Base-by-base conservation (phyloP, 2,329 filamentous ascomycete genomes). In the Emydomyces testavorans region DNA sequence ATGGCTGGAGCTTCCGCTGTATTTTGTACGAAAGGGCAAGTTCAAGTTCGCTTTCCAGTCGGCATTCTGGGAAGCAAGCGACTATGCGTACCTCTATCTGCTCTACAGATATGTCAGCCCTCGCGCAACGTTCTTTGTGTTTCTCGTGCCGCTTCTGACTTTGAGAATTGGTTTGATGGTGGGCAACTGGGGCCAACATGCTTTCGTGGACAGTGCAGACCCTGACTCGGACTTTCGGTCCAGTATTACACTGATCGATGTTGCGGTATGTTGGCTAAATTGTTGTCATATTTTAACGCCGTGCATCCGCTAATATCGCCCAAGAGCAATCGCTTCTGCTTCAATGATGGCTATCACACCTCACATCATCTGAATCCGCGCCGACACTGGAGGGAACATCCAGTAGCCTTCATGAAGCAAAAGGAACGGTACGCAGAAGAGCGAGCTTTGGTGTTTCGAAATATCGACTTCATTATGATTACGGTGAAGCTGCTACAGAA, bases 131-230 rank as follows among this genome's bases (percentile, higher is more conserved):
- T 58, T 77, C 4, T 85, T 82, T 56, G 78, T 78, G 0, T 74
- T 85, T 23, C 57, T 88, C 1, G 59, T 87, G 1, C 85, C 85
- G 0, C 71, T 89, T 16, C 54, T 76, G 2, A 62, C 82, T 24
- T 73, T 89, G 64, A 74, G 85, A 0, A 56, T 85, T 15, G 84
- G 79, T 0, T 63, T 90, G 53, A 90, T 89, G 85, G 73, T 85
- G 6, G 85, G 85, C 1, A 90, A 90, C 60, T 90, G 83, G 83
- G 85, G 83, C 2, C 85, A 90, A 61, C 85, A 90, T 61, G 84
- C 84, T 1, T 80, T 90, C 53, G 83, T 90, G 5, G 84, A 90
- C 57, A 76, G 80, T 16, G 69, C 78, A 10, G 80, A 86, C 55
- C 85, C 85, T 0, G 77, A 85, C 57, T 88, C 83, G 0, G 84